Evolutionary conservation across 495 filamentous ascomycete genomes (phyloP), one percentile per base, ranked within the genome.

Genomic region (Aspergillus homomorphus): DNA sequence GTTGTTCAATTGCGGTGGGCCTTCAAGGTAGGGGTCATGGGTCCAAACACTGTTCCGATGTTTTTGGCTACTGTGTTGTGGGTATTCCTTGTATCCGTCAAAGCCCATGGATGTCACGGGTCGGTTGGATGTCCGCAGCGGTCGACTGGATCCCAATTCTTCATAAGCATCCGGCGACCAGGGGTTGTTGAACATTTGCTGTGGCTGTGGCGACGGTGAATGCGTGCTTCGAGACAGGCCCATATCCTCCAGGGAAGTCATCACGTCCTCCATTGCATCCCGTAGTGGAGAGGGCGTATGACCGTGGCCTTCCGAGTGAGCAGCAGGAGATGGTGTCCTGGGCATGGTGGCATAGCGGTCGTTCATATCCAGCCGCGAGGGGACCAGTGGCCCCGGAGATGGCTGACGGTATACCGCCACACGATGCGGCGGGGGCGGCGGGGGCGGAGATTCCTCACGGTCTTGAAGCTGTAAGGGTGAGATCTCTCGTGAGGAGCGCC

Each of bases 251-350:
- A 99, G 74, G 30, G 94, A 96, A 58, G 92, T 91, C 86, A 98
- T 98, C 14, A 99, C 92, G 75, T 95, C 94, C 66, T 97, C 92
- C 93, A 98, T 98, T 0, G 94, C 94, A 69, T 91, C 89, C 50
- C 93, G 78, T 2, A 99, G 71, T 0, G 94, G 95, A 12, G 94
- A 96, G 4, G 94, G 94, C 0, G 94, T 98, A 61, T 91, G 80
- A 1, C 87, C 87, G 45, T 80, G 78, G 1, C 69, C 74, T 43
- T 77, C 80, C 16, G 88, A 89, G 14, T 82, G 84, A 14, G 86
- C 78, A 45, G 79, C 77, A 20, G 86, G 84, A 21, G 87, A 88
- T 16, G 84, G 82, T 15, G 80, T 82, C 60, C 84, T 75, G 19
- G 79, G 74, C 30, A 79, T 67, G 24, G 64, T 65, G 15, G 75